These are phyloP conservation scores for Rhizopus delemar DNA, from an alignment of 371 early-diverging fungal species.

Conservation along the genomic window DNA sequence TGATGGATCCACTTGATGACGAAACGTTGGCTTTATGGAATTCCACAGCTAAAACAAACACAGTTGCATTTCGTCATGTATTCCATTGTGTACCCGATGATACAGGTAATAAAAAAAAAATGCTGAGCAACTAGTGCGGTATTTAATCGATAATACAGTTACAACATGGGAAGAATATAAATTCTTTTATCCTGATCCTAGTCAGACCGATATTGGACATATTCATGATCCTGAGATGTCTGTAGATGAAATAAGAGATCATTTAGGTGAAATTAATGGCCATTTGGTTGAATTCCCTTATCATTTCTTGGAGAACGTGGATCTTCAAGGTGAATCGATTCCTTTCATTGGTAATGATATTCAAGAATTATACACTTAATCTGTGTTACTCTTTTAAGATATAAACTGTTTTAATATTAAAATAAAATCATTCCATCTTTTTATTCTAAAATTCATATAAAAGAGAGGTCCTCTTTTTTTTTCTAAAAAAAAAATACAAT, in stretches of 20 bases:
- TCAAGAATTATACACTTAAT: slow-evolving; percentile 49
- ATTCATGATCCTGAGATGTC: slow-evolving; percentile 46
- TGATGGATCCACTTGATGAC: slow-evolving; percentile 65
- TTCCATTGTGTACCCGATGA: slow-evolving; percentile 83
- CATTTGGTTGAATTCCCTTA: slow-evolving; percentile 79
- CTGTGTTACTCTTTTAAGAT: neutral
- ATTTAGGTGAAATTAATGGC: slow-evolving; percentile 56
- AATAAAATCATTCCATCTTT: neutral
- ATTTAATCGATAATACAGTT: slow-evolving; percentile 28
- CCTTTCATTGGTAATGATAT: slow-evolving; percentile 41
- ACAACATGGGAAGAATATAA: slow-evolving; percentile 71
- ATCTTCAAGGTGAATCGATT: slow-evolving; percentile 47
- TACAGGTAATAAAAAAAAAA: slow-evolving; percentile 32
- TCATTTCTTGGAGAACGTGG: slow-evolving; percentile 67
- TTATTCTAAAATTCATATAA: neutral
- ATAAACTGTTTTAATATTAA: too few species aligned
- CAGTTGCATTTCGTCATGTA: slow-evolving; percentile 64
- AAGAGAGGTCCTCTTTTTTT: neutral
- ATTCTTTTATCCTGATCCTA: slow-evolving; percentile 57
- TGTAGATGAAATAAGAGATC: slow-evolving; percentile 48
- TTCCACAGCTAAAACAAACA: slow-evolving; percentile 61
- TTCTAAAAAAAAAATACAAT: neutral
- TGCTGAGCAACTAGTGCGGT: slow-evolving; percentile 8
- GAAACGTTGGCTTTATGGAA: slow-evolving; percentile 58
- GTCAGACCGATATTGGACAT: slow-evolving; percentile 43